Evolutionary conservation across 2,329 filamentous ascomycete genomes (phyloP).

Genomic region (Cercospora sojina): DNA sequence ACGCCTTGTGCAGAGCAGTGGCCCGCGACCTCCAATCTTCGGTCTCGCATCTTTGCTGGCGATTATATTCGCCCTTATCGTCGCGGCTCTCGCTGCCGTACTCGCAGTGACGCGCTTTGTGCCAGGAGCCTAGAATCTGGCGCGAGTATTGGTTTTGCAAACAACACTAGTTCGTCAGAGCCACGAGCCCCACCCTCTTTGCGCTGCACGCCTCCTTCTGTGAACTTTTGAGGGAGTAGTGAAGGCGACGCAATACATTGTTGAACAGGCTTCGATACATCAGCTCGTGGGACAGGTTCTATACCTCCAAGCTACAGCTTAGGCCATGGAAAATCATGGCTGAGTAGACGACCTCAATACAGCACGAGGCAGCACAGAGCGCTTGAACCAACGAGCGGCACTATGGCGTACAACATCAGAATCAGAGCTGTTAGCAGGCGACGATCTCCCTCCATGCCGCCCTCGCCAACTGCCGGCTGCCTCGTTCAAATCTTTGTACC

Average conservation of each 20-base stretch:
- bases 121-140: background rate
- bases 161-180: background rate
- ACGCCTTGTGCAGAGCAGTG: constrained; percentile 25
- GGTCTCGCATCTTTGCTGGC: background rate
- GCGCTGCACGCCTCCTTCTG: too few species aligned
- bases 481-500: too few species aligned
- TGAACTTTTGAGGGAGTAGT: too few species aligned
- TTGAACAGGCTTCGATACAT: background rate
- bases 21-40: constrained; percentile 26
- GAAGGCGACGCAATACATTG: background rate
- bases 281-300: background rate
- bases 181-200: background rate
- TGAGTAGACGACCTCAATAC: too few species aligned
- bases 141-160: background rate
- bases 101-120: background rate
- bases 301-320: background rate
- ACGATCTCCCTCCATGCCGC: too few species aligned
- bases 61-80: background rate
- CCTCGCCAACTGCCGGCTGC: background rate
- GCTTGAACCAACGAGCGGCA: background rate
- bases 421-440: too few species aligned
- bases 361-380: too few species aligned
- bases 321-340: too few species aligned
- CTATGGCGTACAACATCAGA: background rate
- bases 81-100: background rate